Base-by-base conservation (phyloP, 2,329 filamentous ascomycete species). In the Diaporthe helianthi region DNA sequence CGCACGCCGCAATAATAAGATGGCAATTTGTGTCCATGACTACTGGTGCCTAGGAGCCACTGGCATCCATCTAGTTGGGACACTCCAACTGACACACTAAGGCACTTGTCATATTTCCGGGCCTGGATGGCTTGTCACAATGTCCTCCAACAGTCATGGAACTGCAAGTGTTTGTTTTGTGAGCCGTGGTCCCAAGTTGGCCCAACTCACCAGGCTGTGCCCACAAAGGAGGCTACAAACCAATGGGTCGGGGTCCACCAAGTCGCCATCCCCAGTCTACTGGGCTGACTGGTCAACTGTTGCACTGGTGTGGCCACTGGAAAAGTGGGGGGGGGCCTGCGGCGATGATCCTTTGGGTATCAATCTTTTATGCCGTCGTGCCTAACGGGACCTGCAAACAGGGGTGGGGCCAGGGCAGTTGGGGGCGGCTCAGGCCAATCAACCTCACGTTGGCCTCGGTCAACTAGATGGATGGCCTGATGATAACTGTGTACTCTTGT, bases 341-440 rank as follows among this genome's bases (percentile, higher is more conserved):
- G 65, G 52, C 54, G 41, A 49, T 41, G 44, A 31, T 31, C 49
- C 52, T 53, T 67, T 67, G 65, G 65, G 65, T 67, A 67, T 58
- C 65, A 67, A 67, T 67, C 52, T 54, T 54, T 54, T 36, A 67
- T 67, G 65, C 65, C 65, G 52, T 22, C 9, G 52, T 67, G 65
- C 65, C 65, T 67, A 67, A 67, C 65, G 52, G 46, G 44, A 58
- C 65, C 52, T 67, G 41, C 65, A 58, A 67, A 54, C 65, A 67
- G 65, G 65, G 65, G 54, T 67, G 52, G 36, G 52, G 41, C 29
- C 52, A 38, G 26, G 29, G 44, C 36, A 49, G 41, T 51, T 47
- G 65, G 52, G 65, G 52, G 65, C 65, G n/a, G 29, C 31, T 38
- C 22, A 58, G 10, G 46, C 65, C 65, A 67, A 67, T 67, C 65